Evolutionary conservation across 1,139 yeast species (phyloP).

Genomic region (Hemisphaericaspora xylanilytica): DNA sequence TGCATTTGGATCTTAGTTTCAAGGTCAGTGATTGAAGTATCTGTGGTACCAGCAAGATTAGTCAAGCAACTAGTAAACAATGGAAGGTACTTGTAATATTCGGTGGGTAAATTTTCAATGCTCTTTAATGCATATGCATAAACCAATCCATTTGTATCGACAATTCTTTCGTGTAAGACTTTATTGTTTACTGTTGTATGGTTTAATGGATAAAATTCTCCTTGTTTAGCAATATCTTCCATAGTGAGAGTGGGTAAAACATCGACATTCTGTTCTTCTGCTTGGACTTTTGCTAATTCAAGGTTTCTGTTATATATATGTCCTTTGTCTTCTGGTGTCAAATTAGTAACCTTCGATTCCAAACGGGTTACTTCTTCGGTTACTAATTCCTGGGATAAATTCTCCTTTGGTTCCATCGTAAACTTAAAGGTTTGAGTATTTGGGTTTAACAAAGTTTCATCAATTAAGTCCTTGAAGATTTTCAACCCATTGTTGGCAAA

Average conservation of each 20-base stretch:
- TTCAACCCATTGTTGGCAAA: slow-evolving; percentile 52
- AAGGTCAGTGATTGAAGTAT: slow-evolving; percentile 69
- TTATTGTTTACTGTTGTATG: slow-evolving; percentile 28
- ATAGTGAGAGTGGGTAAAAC: slow-evolving; percentile 76
- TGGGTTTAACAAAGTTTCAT: slow-evolving; percentile 46
- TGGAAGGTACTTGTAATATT: slow-evolving; percentile 67
- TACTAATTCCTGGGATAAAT: slow-evolving; percentile 47
- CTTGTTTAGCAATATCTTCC: slow-evolving; percentile 65
- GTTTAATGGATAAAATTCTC: slow-evolving; percentile 38
- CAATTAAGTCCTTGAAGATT: slow-evolving; percentile 58
- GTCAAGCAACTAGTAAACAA: slow-evolving; percentile 78
- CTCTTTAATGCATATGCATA: slow-evolving; percentile 63
- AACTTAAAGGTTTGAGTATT: slow-evolving; percentile 61
- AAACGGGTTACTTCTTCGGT: slow-evolving; percentile 60
- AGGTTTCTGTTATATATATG: slow-evolving; percentile 59
- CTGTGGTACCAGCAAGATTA: slow-evolving; percentile 73
- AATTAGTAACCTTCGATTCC: slow-evolving; percentile 33
- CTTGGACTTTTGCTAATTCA: slow-evolving; percentile 60
- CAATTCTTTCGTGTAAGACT: slow-evolving; percentile 45
- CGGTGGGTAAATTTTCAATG: slow-evolving; percentile 55
- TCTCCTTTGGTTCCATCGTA: slow-evolving; percentile 68
- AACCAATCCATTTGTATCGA: slow-evolving; percentile 73
- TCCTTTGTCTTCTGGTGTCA: slow-evolving; percentile 58
- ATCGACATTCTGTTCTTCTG: slow-evolving; percentile 67
- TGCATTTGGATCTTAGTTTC: slow-evolving; percentile 79